Evolutionary conservation across 257 asterid species (phyloP).

Genomic region (Solanum arcanum): DNA sequence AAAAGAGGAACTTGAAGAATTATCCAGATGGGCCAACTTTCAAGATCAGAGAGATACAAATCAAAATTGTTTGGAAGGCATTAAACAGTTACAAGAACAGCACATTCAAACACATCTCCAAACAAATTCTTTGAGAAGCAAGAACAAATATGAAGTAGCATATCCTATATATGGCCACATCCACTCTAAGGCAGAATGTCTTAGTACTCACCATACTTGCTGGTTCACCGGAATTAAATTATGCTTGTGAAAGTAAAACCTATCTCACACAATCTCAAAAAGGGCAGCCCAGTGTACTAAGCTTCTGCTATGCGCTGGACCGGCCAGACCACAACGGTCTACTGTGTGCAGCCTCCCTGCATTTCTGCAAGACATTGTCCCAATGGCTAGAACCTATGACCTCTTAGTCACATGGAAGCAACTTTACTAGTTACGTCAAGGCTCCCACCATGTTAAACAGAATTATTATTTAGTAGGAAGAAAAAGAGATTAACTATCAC

Average conservation of each 20-base stretch:
- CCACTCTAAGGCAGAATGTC: not conserved
- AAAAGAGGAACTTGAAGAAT: not conserved
- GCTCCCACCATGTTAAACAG: not conserved
- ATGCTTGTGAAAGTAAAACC: not conserved
- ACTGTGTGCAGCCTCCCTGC: not conserved
- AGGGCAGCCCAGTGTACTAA: not conserved
- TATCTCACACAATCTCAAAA: not conserved
- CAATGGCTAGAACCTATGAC: not conserved
- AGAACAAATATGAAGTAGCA: not conserved
- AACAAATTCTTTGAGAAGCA: not conserved
- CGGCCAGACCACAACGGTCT: not conserved
- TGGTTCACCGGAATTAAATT: not conserved
- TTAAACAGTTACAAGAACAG: not conserved
- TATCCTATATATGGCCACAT: not conserved
- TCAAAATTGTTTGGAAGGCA: not conserved
- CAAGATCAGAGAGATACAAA: not conserved
- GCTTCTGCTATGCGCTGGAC: not conserved
- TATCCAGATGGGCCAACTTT: not conserved
- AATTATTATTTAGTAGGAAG: not conserved
- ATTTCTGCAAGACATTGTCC: not conserved
- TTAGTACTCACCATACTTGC: not conserved
- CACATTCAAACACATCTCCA: not conserved
- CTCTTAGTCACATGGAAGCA: not conserved
- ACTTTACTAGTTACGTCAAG: not conserved
- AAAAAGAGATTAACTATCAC: not conserved